Evolutionary conservation across 345 rosid species (phyloP), one percentile per base, ranked within the genome.

Genomic region (Capsella bursapastoris): DNA sequence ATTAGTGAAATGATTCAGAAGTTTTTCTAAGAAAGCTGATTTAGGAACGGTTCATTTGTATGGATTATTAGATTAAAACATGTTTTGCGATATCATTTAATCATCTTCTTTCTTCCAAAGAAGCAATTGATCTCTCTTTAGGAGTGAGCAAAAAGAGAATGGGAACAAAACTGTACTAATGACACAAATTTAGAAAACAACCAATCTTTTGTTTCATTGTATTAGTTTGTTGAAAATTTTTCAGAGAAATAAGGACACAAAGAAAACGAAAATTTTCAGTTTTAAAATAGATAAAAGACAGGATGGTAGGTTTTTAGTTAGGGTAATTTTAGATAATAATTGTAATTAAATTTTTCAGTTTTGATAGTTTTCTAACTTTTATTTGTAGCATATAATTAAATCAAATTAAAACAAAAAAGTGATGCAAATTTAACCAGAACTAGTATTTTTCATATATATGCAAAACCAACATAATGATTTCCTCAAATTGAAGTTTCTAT

Each of bases 41-140:
- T n/a, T 27, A 49, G 5, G 38, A 59, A 22, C 1, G 22, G 7
- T 59, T 59, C 16, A 29, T 49, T 71, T 70, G 28, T 35, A 48
- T 56, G 29, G 37, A 53, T 55, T 41, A 22, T 1, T 53, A 68
- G 40, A 68, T 40, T 37, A 55, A 34, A 47, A 22, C 75, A 59
- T 71, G 49, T 49, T 60, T 47, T 14, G 27, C 3, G 11, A 22
- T 48, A 29, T 28, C 6, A 16, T 28, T 40, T 49, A 15, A 15
- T 22, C 25, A 22, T 22, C 16, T 10, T 52, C n/a, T 40, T 62
- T 62, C 34, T 0, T 72, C 11, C 6, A 40, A 47, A 47, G 18
- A 22, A n/a, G 48, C 3, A 10, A 37, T 25, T 25, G 4, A 70
- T 45, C 14, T 59, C 11, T 60, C 27, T 44, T 14, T 48, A 34